Conservation (phyloP, 768 basidiomycete genomes). For the Lentinula edodes region DNA sequence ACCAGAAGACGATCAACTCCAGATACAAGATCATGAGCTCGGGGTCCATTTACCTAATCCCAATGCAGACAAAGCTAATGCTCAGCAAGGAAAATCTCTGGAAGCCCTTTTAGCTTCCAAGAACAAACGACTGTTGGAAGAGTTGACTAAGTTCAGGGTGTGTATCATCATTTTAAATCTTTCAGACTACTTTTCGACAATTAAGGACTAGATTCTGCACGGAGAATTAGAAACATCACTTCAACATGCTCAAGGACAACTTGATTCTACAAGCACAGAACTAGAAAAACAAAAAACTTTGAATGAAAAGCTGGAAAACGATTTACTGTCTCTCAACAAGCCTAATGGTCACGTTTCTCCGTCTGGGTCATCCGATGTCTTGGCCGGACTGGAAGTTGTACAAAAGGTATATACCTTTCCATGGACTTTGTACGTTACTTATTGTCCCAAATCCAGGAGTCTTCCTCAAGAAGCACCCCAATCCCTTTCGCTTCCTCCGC, state of each 20-base stretch:
- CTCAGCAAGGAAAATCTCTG: conserved; percentile 72
- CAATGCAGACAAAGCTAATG: conserved; percentile 79
- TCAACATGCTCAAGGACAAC: conserved; percentile 47
- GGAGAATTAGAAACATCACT: conserved; percentile 74
- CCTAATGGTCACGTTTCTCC: conserved; percentile 26
- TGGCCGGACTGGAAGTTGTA: conserved; percentile 73
- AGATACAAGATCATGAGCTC: conserved; percentile 35
- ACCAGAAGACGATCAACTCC: conserved; percentile 49
- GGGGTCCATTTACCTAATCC: conserved; percentile 79
- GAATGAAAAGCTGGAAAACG: conserved; percentile 90
- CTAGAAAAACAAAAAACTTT: conserved; percentile 72
- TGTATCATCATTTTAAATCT: conserved; percentile 12
- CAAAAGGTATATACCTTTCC: conserved; percentile 30
- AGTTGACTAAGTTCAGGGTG: conserved; percentile 87
- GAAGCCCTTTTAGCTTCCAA: conserved; percentile 90
- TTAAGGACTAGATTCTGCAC: conserved; percentile 60
- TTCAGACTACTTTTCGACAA: neutral
- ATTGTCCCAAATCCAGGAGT: conserved; percentile 16
- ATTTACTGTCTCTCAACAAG: conserved; percentile 75
- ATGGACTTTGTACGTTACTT: conserved; percentile 4
- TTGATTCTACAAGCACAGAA: conserved; percentile 55
- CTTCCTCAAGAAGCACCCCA: conserved; percentile 48
- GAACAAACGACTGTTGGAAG: conserved; percentile 89
- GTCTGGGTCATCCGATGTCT: conserved; percentile 41
- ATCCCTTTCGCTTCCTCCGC: conserved; percentile 70